Percentiles rank a stretch among this genome's conserved stretches.
phyloP scores from a whole-genome alignment of 148 eudicot species.

The Mesembryanthemum crystallinum region DNA sequence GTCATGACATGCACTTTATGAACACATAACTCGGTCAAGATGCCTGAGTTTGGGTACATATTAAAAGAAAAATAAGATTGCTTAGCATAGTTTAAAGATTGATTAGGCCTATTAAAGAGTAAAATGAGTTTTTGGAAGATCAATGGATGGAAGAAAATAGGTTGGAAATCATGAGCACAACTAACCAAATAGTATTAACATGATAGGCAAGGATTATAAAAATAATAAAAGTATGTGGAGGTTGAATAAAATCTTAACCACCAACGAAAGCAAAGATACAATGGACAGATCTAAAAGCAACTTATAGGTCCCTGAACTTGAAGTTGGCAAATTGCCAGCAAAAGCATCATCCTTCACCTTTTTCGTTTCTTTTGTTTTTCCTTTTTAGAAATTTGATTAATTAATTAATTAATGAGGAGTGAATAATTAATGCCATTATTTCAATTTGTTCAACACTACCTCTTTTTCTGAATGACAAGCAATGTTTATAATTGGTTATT shows the following conservation, averaged over 20 bases:
- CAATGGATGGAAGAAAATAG: not conserved
- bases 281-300: not conserved
- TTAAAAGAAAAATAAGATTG: too few relatives aligned
- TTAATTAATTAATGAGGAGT: too few relatives aligned
- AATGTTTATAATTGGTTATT: not conserved
- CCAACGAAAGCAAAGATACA: not conserved
- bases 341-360: not conserved
- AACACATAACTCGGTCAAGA: too few relatives aligned
- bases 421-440: too few relatives aligned
- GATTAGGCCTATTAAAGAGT: too few relatives aligned
- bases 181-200: not conserved
- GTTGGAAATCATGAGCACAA: not conserved
- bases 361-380: not conserved
- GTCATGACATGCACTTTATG: too few relatives aligned
- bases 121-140: too few relatives aligned
- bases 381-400: too few relatives aligned
- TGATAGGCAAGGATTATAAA: too few relatives aligned
- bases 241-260: not conserved
- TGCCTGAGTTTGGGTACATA: too few relatives aligned
- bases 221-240: not conserved
- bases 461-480: conserved; percentile 4
- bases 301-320: not conserved
- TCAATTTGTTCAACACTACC: not conserved
- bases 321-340: not conserved
- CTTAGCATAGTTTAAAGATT: too few relatives aligned